Base-by-base conservation (phyloP, 805 yeast species). In the Schwanniomyces sp. region DNA sequence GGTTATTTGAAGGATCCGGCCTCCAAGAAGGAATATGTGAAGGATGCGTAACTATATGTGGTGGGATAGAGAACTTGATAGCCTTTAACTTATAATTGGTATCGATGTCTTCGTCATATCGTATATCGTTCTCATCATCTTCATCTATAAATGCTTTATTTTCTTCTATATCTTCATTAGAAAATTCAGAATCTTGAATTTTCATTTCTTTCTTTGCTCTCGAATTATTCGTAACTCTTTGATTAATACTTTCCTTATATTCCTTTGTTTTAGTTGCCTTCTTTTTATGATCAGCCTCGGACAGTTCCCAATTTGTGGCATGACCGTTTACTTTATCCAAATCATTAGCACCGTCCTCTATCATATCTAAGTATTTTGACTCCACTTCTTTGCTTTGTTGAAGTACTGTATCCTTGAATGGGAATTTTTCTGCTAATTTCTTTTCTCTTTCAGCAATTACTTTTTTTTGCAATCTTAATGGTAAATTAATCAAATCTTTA, bases 1-100 rank as follows among this genome's bases (percentile, higher is more conserved):
- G 37, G 18, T 26, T 29, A 43, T 55, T 45, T 48, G 43, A 21
- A 16, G 47, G 29, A 43, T 61, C 59, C 3, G 76, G 75, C 26
- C 60, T 58, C 76, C 77, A 72, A 7, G 62, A 47, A 5, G 76
- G 76, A 9, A 73, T 68, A 55, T 73, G 78, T 1, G 76, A 70
- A 4, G 78, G 78, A 52, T 73, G 76, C 0, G 76, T 73, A 7
- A 73, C 62, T 30, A 64, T 50, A 1, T 71, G 69, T 2, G 67
- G 62, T 3, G 72, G 68, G 2, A 73, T 59, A 11, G 70, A 55
- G 48, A 50, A 70, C 44, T 61, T 62, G 32, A 72, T 53, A 2
- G 58, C 44, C 30, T 64, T 69, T 17, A 70, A 32, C 41, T 62
- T 66, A 48, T 52, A 66, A 42, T 55, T 58, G 7, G 62, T 52